These are phyloP conservation scores for Stemphylium lycopersici DNA, from an alignment of 2,329 filamentous ascomycete genomes.

Conservation along the genomic window DNA sequence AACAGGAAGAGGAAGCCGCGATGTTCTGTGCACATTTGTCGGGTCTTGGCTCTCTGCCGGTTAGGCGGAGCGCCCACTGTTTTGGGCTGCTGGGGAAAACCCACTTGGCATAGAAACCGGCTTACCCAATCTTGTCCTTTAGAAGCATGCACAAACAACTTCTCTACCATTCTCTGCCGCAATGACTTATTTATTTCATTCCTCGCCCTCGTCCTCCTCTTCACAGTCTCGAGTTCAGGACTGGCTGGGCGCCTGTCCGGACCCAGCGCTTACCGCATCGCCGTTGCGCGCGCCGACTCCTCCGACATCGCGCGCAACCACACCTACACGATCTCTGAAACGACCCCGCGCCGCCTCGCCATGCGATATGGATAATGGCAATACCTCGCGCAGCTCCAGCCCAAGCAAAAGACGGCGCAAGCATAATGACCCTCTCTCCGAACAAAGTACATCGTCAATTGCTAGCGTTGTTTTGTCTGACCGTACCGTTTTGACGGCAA, in stretches of 20 bases:
- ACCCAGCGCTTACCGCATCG: constrained; percentile 3
- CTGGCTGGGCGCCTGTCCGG: constrained; percentile 10
- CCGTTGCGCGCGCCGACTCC: constrained; percentile 9
- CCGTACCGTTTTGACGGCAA: constrained; percentile 2
- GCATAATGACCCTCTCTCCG: constrained; percentile 1
- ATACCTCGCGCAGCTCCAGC: constrained; percentile 5
- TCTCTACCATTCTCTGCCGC: not conserved
- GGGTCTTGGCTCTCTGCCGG: too few relatives aligned
- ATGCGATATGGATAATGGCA: constrained; percentile 15
- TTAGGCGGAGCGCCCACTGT: too few relatives aligned
- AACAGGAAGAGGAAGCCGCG: too few relatives aligned
- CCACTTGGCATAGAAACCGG: too few relatives aligned
- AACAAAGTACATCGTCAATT: not conserved
- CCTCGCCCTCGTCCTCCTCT: constrained; percentile 1
- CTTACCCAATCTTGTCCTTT: too few relatives aligned
- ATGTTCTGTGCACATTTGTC: too few relatives aligned
- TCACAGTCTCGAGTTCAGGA: constrained; percentile 5
- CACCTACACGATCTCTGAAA: constrained; percentile 14
- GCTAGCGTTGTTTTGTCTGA: constrained; percentile 3
- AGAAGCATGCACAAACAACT: not conserved
- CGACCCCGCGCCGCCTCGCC: constrained; percentile 12
- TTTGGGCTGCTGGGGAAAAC: too few relatives aligned
- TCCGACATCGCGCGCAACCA: constrained; percentile 12
- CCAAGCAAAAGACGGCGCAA: constrained; percentile 9
- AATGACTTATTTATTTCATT: constrained; percentile 1